Conservation (phyloP, 495 filamentous ascomycete genomes). For the Neurospora hispaniola region DNA sequence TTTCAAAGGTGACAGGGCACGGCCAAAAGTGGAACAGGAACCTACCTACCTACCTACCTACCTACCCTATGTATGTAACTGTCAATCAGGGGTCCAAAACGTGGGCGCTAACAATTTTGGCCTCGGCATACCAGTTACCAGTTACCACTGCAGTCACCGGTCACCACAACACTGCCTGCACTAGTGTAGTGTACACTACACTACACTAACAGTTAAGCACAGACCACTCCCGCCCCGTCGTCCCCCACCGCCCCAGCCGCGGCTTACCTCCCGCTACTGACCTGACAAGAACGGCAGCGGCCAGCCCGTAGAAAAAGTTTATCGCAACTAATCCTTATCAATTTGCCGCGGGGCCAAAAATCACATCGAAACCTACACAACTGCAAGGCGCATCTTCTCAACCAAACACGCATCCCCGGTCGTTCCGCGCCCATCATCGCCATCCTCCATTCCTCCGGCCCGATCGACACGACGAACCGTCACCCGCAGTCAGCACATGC, state of each 20-base stretch:
- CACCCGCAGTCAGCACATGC: slow-evolving; percentile 4
- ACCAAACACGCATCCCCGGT: neutral
- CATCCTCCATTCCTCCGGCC: neutral
- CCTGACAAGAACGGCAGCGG: neutral
- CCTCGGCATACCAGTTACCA: neutral
- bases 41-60: no score
- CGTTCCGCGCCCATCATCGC: neutral
- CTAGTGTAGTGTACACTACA: no score
- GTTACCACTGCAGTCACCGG: no score
- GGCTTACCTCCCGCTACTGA: neutral
- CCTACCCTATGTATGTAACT: neutral
- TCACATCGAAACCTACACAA: neutral
- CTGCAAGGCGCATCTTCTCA: neutral
- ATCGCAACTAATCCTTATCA: neutral
- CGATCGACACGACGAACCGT: neutral
- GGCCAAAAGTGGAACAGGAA: neutral
- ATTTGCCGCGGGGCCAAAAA: neutral
- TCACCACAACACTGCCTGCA: no score
- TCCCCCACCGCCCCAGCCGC: neutral
- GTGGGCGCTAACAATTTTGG: neutral
- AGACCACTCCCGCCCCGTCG: neutral
- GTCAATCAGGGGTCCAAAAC: neutral
- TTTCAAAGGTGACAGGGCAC: neutral
- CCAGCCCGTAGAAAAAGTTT: neutral
- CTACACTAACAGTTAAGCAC: neutral